phyloP scores from a whole-genome alignment of 805 yeast species.

The Wickerhamiella shivajii region DNA sequence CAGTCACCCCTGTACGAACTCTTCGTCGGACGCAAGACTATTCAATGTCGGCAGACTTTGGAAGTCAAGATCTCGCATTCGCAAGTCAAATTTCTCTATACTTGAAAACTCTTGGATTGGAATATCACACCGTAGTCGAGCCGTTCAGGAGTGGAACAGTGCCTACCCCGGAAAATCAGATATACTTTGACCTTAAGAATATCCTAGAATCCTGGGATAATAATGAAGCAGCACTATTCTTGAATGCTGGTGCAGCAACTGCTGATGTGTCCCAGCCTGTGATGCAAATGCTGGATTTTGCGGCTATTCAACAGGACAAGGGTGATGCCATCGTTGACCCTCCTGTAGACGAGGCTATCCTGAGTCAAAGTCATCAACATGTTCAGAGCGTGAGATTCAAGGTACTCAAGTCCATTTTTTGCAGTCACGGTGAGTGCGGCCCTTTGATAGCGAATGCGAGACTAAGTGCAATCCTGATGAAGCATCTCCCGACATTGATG shows the following conservation, averaged over 20 bases:
- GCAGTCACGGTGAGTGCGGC: background rate
- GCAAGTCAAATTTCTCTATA: conserved; percentile 6
- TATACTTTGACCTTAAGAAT: conserved; percentile 22
- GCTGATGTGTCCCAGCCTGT: conserved; percentile 17
- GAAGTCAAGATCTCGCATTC: conserved; percentile 3
- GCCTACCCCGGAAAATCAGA: conserved; percentile 12
- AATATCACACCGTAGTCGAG: conserved; percentile 4
- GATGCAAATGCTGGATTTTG: conserved; percentile 21
- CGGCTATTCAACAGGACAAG: conserved; percentile 15
- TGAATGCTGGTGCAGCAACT: conserved; percentile 7
- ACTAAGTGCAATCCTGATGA: background rate
- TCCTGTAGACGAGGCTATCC: conserved; percentile 16
- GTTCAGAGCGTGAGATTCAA: conserved; percentile 28
- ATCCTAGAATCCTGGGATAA: conserved; percentile 27
- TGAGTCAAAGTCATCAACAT: conserved; percentile 18
- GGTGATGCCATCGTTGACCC: conserved; percentile 20
- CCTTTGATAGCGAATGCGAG: background rate
- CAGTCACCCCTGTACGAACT: too few species aligned
- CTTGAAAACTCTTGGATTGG: conserved; percentile 1
- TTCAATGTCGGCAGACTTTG: conserved; percentile 6
- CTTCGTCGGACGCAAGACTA: too few species aligned
- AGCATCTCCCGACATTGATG: background rate
- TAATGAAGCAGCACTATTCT: conserved; percentile 21
- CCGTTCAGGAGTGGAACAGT: background rate
- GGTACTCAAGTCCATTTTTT: conserved; percentile 16